Percentiles rank a stretch among this genome's conserved stretches.
These are phyloP conservation scores for Alternaria conjuncta DNA, from an alignment of 2,329 filamentous ascomycete genomes.

Conservation along the genomic window DNA sequence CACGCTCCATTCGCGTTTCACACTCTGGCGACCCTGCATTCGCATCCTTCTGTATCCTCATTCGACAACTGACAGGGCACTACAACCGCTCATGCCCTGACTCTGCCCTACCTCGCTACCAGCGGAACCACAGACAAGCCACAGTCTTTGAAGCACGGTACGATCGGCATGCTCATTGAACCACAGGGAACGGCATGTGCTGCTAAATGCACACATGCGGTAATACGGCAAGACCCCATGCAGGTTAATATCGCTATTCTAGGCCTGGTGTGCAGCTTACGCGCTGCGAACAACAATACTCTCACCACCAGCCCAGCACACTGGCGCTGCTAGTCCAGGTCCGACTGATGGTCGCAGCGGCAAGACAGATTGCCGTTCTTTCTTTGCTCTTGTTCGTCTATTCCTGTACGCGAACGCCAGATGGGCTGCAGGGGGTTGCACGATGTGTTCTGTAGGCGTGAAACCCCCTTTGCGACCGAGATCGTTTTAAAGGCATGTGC, in stretches of 20 bases:
- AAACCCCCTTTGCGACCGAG: constrained; percentile 40
- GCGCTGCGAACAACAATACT: constrained; percentile 30
- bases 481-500: constrained; percentile 44
- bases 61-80: constrained; percentile 16
- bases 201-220: constrained; percentile 22
- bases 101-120: constrained; percentile 3
- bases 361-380: constrained; percentile 27
- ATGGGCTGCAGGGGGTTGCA: constrained; percentile 11
- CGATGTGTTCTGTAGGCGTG: constrained; percentile 22
- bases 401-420: constrained; percentile 7
- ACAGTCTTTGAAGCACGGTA: constrained; percentile 7
- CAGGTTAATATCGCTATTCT: constrained; percentile 26
- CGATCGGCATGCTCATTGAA: constrained; percentile 10
- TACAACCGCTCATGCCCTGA: constrained; percentile 4
- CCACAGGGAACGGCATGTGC: constrained; percentile 5
- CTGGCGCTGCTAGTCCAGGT: constrained; percentile 6
- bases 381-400: constrained; percentile 14
- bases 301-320: constrained; percentile 11
- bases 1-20: constrained; percentile 33
- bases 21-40: constrained; percentile 25
- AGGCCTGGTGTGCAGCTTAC: constrained; percentile 27
- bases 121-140: constrained; percentile 12
- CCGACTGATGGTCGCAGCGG: constrained; percentile 22
- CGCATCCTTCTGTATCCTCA: constrained; percentile 12
- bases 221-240: constrained; percentile 8